Base-by-base conservation (phyloP, 2,329 filamentous ascomycete species). In the Penicillium sp. region DNA sequence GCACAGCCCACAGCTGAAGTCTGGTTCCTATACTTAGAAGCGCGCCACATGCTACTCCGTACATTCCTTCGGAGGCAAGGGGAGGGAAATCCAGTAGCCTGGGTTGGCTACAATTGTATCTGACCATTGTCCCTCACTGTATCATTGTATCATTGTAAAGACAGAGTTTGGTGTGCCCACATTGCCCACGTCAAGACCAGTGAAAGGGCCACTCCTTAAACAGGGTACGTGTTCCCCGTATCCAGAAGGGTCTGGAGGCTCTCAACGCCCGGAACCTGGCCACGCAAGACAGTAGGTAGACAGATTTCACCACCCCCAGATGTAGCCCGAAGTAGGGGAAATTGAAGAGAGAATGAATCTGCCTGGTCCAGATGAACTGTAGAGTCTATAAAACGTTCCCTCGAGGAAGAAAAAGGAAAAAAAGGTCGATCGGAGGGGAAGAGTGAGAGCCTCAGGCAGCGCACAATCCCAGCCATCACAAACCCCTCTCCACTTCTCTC, bases 381-480 rank as follows among this genome's bases (percentile, higher is more conserved):
- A 11, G 11, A 34, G 11, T 14, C 34, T 36, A 36, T 36, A 40
- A 9, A 40, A 40, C 3, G n/a, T 2, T 21, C 38, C 21, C 14
- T 6, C 3, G 13, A 14, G 13, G 34, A 21, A 6, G 16, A 40
- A 18, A 18, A 21, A 40, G 16, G 16, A 40, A 29, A 22, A 43
- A 34, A 29, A 5, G 14, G 44, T 44, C 43, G 34, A 50, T 54
- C 32, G 42, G 52, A 54, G 52, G 52, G 52, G 52, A 43, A 50
- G 31, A 43, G 43, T 13, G n/a, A 34, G 32, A 24, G 52, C 52
- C 52, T 54, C 40, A 54, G 52, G 52, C 52, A 54, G 52, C 52
- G 47, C 52, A 54, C 52, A 54, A 54, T 61, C 58, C 66, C 62
- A 66, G 65, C 63, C 66, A 64, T 66, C 65, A 67, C 65, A 64